Evolutionary conservation across 1,139 yeast genomes (phyloP).

Genomic region (Blastobotrys elegans): DNA sequence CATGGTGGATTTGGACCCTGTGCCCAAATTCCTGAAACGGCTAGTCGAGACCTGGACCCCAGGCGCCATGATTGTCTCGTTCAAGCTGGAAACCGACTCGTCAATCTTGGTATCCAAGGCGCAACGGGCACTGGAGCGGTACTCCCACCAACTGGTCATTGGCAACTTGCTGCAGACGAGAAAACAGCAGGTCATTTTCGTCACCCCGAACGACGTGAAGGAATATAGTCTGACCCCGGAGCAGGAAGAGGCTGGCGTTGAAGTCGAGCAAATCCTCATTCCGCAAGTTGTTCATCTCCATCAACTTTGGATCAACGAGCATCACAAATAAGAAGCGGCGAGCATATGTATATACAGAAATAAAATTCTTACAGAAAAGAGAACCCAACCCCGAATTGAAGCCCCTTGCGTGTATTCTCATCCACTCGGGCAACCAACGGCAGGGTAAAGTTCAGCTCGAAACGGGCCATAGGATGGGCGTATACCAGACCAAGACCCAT

Average conservation of each 20-base stretch:
- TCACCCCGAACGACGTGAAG: slow-evolving; percentile 43
- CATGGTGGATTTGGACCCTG: slow-evolving; percentile 85
- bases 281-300: slow-evolving; percentile 70
- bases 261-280: slow-evolving; percentile 71
- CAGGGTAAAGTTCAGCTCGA: slow-evolving; percentile 80
- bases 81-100: slow-evolving; percentile 88
- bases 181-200: slow-evolving; percentile 83
- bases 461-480: slow-evolving; percentile 84
- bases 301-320: slow-evolving; percentile 47
- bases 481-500: slow-evolving; percentile 63
- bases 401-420: slow-evolving; percentile 74
- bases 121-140: slow-evolving; percentile 68
- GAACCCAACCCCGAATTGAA: slow-evolving; percentile 90
- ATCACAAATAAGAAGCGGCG: background rate
- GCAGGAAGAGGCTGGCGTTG: slow-evolving; percentile 42
- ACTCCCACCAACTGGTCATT: slow-evolving; percentile 89
- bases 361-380: slow-evolving; percentile 56
- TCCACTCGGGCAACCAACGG: slow-evolving; percentile 63
- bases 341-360: background rate
- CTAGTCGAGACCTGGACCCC: slow-evolving; percentile 95
- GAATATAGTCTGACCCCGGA: slow-evolving; percentile 52
- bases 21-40: slow-evolving; percentile 85
- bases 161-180: slow-evolving; percentile 91
- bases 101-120: slow-evolving; percentile 70
- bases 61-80: slow-evolving; percentile 88